Base-by-base conservation (phyloP, 2,329 filamentous ascomycete species). In the Clonostachys byssicola region DNA sequence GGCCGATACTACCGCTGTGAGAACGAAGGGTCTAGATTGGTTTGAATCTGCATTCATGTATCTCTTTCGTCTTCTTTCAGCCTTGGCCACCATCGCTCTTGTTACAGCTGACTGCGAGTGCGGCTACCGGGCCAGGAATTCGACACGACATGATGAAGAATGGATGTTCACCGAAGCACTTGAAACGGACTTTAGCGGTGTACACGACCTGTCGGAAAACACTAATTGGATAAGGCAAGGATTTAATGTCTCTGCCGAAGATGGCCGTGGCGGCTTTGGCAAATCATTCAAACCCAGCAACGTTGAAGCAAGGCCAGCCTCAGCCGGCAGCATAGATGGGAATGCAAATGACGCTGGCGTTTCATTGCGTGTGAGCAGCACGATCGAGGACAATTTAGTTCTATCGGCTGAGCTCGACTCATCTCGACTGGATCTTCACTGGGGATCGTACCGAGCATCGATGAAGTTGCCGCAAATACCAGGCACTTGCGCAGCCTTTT, bases 401-500 rank as follows among this genome's bases (percentile, higher is more conserved):
- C 68, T 78, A 2, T 76, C 74, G 40, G 80, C 85, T 1, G 86
- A 92, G 64, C 61, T 91, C 34, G 81, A 83, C 44, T 80, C 81
- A 4, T 61, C 68, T 7, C 72, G 83, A 17, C 61, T 71, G 10
- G 84, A 92, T 57, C 70, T 89, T 56, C 67, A 80, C n/a, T 87
- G 81, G 59, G 88, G 88, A 3, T 85, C 78, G 20, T 92, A 85
- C 56, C 72, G 87, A 16, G 79, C 82, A 4, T 78, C 77, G 35
- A 84, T 90, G 71, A 86, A 81, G 64, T 63, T 86, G 47, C 81
- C 83, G 0, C 65, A 66, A 38, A 67, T 78, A 7, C 66, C 72
- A 2, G 87, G 87, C 23, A 92, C 88, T 2, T 92, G 88, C 61
- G 83, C 80, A 33, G 87, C 87, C 7, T 91, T 92, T 67, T 92